These are phyloP conservation scores for Scytalidium sp. DNA, from an alignment of 2,329 filamentous ascomycete genomes.

Conservation along the genomic window DNA sequence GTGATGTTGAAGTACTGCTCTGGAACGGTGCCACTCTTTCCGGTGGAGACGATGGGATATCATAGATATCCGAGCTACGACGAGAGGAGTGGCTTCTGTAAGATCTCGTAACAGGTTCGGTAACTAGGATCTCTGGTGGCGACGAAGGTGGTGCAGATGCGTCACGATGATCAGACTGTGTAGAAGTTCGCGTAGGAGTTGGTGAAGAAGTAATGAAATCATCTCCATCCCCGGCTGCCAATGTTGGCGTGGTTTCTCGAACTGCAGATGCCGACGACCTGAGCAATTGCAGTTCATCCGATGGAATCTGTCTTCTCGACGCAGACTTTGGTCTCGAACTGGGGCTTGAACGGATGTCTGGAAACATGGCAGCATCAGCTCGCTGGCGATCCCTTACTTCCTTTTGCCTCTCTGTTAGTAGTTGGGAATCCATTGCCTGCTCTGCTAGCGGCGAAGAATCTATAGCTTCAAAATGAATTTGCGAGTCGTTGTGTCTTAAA, in stretches of 20 bases:
- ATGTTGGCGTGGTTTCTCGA: constrained; percentile 32
- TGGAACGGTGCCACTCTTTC: constrained; percentile 1
- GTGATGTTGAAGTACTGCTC: constrained; percentile 1
- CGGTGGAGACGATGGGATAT: constrained; percentile 19
- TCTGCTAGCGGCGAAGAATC: constrained; percentile 53
- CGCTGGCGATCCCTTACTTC: constrained; percentile 74
- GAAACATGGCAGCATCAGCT: constrained; percentile 62
- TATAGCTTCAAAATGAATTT: constrained; percentile 73
- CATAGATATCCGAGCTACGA: constrained; percentile 29
- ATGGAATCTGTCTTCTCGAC: constrained; percentile 21
- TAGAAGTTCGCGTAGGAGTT: constrained; percentile 44
- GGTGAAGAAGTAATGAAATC: constrained; percentile 52
- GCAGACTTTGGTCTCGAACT: constrained; percentile 9
- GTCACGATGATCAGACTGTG: constrained; percentile 44
- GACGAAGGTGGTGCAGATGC: constrained; percentile 56
- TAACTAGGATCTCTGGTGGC: constrained; percentile 50
- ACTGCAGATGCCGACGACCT: constrained; percentile 35
- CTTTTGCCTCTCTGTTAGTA: constrained; percentile 74
- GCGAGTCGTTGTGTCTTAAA: constrained; percentile 76
- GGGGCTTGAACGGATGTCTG: constrained; percentile 60
- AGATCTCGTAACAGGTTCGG: constrained; percentile 52
- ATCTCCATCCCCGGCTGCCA: constrained; percentile 21
- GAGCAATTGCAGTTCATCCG: constrained; percentile 7
- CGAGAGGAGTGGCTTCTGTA: constrained; percentile 41
- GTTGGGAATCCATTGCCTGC: constrained; percentile 60